A percentile compares a stretch with the other conserved stretches of the same genome.
Conservation (phyloP, 228 moss, liverwort and hornwort species). For the Sphagnum fallax region DNA sequence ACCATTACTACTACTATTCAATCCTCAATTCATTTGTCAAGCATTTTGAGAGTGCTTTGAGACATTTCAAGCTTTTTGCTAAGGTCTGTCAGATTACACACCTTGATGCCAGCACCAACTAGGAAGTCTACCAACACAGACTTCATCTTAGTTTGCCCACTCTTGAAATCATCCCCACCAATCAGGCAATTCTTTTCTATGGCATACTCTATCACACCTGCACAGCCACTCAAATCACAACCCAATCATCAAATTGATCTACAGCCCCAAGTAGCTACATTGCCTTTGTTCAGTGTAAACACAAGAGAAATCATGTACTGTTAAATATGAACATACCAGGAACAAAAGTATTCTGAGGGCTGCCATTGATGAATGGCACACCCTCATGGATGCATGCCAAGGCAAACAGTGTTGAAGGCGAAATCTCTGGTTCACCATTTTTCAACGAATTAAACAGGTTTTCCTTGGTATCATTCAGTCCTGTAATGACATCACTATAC, state of each 20-base stretch:
- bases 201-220: slow-evolving; percentile 84
- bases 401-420: slow-evolving; percentile 85
- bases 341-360: slow-evolving; percentile 93
- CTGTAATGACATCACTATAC: slow-evolving; percentile 84
- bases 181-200: slow-evolving; percentile 76
- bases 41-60: no score
- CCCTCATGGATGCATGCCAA: slow-evolving; percentile 87
- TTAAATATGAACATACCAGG: slow-evolving; percentile 34
- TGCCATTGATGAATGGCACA: slow-evolving; percentile 94
- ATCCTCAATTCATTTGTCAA: no score
- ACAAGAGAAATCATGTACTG: no score
- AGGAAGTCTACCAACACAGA: slow-evolving; percentile 94
- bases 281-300: no score
- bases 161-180: slow-evolving; percentile 97
- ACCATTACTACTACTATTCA: no score
- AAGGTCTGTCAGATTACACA: slow-evolving; percentile 7
- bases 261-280: no score
- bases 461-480: slow-evolving; percentile 85
- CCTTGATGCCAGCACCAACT: slow-evolving; percentile 94
- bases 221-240: background rate
- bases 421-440: slow-evolving; percentile 66
- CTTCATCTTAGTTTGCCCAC: slow-evolving; percentile 99
- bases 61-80: no score
- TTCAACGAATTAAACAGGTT: slow-evolving; percentile 73
- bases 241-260: no score